Base-by-base conservation (phyloP, 768 basidiomycete species). In the Pisolithus microcarpus region DNA sequence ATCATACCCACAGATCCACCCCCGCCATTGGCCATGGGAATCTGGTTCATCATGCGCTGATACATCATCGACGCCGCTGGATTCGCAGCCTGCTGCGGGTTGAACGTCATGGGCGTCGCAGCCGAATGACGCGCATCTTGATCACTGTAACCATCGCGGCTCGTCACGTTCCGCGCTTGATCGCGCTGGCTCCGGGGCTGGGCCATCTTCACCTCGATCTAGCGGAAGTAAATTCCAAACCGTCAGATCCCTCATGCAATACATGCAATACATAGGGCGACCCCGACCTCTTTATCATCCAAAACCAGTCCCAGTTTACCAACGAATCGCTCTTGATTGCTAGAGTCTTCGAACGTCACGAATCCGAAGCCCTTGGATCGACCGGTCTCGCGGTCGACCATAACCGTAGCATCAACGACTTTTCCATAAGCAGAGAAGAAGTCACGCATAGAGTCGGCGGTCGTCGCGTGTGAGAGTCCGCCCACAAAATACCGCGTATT, bases 131-230 rank as follows among this genome's bases (percentile, higher is more conserved):
- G 70, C 16, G 65, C 67, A 36, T 69, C 65, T 43, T 66, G 67
- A 36, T 68, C 70, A 11, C 65, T 63, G 56, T 71, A 73, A 0
- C 64, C 54, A 39, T 58, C 66, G n/a, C 59, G 64, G 26, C 30
- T 59, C 13, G 38, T 57, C 13, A 46, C 58, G 50, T 57, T 71
- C 40, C 75, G 71, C n/a, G 69, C 70, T 65, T 78, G 78, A 43
- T 81, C 80, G 9, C 80, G 77, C 53, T 81, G 79, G 51, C 72
- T 79, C 48, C 85, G 77, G 3, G 86, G 85, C 61, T 88, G 87
- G 16, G 88, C 89, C 54, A 79, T 73, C 67, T 90, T 90, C 47
- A 91, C 85, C 66, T 91, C 89, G 58, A 91, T 86, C 87, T 90
- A 37, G 10, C 1, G 42, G 43, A 23, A 24, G 34, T 19, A 38